Base-by-base conservation (phyloP, 2,329 filamentous ascomycete species). In the Rutstroemia sp. region DNA sequence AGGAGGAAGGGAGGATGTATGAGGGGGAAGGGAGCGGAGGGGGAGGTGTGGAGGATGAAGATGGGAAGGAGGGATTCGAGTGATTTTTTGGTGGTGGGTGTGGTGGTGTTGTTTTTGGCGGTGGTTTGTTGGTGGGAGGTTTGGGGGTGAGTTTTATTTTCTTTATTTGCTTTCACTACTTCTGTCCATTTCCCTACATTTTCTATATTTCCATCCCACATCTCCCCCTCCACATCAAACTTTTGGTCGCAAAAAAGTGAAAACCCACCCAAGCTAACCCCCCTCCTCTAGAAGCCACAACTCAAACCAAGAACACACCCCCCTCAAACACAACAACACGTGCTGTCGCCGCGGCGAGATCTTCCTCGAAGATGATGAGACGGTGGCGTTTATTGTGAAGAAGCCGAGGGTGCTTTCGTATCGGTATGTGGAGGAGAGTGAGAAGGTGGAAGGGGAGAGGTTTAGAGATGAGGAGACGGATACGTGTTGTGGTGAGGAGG, bases 41-140 rank as follows among this genome's bases (percentile, higher is more conserved):
- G 6, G 48, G 30, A 6, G 47, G 58, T n/a, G 38, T 56, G 34
- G 41, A 54, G 14, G 39, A 59, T 60, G 10, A 41, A 30, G 10
- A 51, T n/a, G 48, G 30, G 21, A 12, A 39, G 38, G 17, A 54
- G 62, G 17, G 60, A 64, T 17, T 64, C 63, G 25, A 63, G 58
- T 37, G 66, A 68, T 59, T 51, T 66, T n/a, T 48, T 67, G 41
- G 64, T 67, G 7, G 65, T 68, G 6, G 64, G 63, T 1, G 64
- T 68, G 25, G 66, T 68, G 23, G 25, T 68, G 1, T 23, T 67
- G 2, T 68, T 68, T 42, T 42, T 68, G 25, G 42, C 57, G 3
- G 59, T 62, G 5, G 65, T 55, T 16, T 50, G 23, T 42, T 37
- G 21, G 1, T 30, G 67, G 1, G 56, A 66, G 5, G 52, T 59